Conservation (phyloP, 2,329 filamentous ascomycete species). For the Hortaea werneckii region DNA sequence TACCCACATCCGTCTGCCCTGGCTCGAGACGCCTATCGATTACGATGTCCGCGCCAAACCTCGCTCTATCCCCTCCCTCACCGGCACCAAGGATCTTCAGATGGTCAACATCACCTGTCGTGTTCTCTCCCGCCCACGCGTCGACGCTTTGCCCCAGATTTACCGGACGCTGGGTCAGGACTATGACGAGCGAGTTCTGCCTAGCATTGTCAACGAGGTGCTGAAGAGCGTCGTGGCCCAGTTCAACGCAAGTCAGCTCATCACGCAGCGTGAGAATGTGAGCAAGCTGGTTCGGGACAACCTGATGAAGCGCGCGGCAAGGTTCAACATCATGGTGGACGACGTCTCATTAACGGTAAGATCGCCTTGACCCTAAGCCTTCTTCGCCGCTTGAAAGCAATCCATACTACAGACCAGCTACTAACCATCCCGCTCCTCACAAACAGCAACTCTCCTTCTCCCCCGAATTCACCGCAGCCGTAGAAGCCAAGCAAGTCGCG, state of each 20-base stretch:
- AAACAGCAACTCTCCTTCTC: conserved; percentile 56
- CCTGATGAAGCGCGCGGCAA: conserved; percentile 75
- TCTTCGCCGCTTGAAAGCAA: background rate
- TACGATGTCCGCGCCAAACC: conserved; percentile 98
- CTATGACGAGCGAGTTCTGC: conserved; percentile 95
- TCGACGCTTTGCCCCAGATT: conserved; percentile 87
- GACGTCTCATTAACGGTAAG: conserved; percentile 79
- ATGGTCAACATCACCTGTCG: conserved; percentile 99
- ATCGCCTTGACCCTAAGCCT: background rate
- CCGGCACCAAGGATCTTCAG: conserved; percentile 97
- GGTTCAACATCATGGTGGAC: conserved; percentile 95
- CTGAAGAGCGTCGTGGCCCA: conserved; percentile 97
- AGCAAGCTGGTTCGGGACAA: conserved; percentile 86
- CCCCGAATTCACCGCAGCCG: conserved; percentile 58
- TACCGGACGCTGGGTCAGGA: conserved; percentile 91
- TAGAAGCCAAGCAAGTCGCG: conserved; percentile 60
- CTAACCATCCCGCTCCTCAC: background rate
- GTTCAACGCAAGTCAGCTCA: conserved; percentile 96
- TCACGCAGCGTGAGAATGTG: conserved; percentile 97
- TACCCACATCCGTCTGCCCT: conserved; percentile 88
- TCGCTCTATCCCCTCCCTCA: conserved; percentile 90
- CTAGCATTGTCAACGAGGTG: conserved; percentile 98
- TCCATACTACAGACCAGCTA: background rate
- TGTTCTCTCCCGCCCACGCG: conserved; percentile 84
- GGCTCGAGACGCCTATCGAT: conserved; percentile 92